A percentile compares a stretch with the other conserved stretches of the same genome.
These are phyloP conservation scores for Naganishia liquefaciens DNA, from an alignment of 1,284 basidiomycete species.

Conservation along the genomic window DNA sequence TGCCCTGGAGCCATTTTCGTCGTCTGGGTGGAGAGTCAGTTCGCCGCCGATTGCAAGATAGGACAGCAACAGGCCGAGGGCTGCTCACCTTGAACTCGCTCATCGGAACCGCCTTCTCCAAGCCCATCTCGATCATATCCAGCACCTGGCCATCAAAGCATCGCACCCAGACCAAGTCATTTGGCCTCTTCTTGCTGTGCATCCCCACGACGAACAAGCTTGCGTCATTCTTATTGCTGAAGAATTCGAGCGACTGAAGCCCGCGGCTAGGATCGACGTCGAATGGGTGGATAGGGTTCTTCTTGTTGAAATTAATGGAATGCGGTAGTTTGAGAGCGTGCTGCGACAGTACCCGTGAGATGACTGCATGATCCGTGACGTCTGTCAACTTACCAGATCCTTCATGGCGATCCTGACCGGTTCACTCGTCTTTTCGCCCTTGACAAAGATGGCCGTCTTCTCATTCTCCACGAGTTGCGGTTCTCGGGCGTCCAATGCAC, in stretches of 20 bases:
- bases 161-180: slow-evolving; percentile 81
- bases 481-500: slow-evolving; percentile 81
- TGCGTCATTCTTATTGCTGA: slow-evolving; percentile 91
- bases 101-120: slow-evolving; percentile 79
- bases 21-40: slow-evolving; percentile 58
- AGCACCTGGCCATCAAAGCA: slow-evolving; percentile 85
- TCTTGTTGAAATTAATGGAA: slow-evolving; percentile 90
- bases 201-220: slow-evolving; percentile 87
- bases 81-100: slow-evolving; percentile 72
- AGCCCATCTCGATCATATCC: slow-evolving; percentile 93
- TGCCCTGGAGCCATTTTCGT: slow-evolving; percentile 87
- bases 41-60: too few relatives aligned
- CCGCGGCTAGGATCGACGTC: slow-evolving; percentile 60
- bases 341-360: slow-evolving; percentile 54
- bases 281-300: slow-evolving; percentile 89
- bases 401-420: slow-evolving; percentile 77
- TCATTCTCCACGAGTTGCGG: slow-evolving; percentile 87
- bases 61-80: background rate
- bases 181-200: slow-evolving; percentile 90
- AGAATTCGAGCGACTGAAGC: slow-evolving; percentile 80
- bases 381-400: slow-evolving; percentile 69
- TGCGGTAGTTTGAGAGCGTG: slow-evolving; percentile 88
- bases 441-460: slow-evolving; percentile 82
- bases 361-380: background rate
- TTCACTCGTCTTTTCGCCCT: slow-evolving; percentile 81